Conservation (phyloP, 2,329 filamentous ascomycete species). For the Gliomastix tumulicola region DNA sequence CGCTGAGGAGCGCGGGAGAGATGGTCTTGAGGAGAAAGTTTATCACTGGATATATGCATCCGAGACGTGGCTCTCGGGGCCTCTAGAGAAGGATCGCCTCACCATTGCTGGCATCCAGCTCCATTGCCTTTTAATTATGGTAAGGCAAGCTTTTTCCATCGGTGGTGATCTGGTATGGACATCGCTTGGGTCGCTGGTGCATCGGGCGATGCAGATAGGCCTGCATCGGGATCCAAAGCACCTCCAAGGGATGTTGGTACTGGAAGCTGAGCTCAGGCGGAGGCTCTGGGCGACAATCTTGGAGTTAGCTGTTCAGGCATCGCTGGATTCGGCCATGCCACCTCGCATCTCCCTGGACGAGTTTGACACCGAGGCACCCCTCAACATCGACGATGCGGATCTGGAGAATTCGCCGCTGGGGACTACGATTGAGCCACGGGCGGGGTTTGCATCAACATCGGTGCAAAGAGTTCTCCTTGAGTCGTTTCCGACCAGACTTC, state of each 20-base stretch:
- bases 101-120: constrained; percentile 27
- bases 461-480: constrained; percentile 26
- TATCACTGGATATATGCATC: constrained; percentile 32
- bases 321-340: constrained; percentile 29
- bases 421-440: constrained; percentile 7
- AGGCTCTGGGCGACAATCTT: constrained; percentile 35
- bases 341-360: constrained; percentile 28
- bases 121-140: constrained; percentile 27
- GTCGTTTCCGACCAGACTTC: constrained; percentile 25
- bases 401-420: constrained; percentile 10
- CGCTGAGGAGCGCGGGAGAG: constrained; percentile 12
- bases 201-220: constrained; percentile 36
- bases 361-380: constrained; percentile 28
- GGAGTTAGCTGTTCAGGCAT: constrained; percentile 28
- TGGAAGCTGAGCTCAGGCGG: constrained; percentile 29
- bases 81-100: constrained; percentile 23
- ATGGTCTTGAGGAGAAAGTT: constrained; percentile 15
- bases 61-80: constrained; percentile 31
- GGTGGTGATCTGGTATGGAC: constrained; percentile 33
- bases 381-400: constrained; percentile 24
- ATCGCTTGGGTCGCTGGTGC: constrained; percentile 29
- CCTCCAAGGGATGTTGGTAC: constrained; percentile 21
- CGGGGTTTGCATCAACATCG: constrained; percentile 18
- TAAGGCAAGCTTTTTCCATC: constrained; percentile 31
- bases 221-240: constrained; percentile 33